Conservation (phyloP, 108 stramenopile species). For the Bacterosira constricta region DNA sequence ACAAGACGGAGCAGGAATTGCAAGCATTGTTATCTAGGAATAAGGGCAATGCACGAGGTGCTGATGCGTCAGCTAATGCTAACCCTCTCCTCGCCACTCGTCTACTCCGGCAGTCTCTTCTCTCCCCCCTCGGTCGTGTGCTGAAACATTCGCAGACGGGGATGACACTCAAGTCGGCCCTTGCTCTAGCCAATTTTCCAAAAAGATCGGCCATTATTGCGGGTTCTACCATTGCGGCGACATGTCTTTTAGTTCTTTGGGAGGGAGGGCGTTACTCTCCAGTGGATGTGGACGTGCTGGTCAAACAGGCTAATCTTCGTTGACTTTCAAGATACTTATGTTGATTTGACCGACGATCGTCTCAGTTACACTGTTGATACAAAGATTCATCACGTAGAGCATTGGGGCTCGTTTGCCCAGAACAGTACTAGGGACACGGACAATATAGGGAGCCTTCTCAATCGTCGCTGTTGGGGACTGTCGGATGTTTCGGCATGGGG, state of each 20-base stretch:
- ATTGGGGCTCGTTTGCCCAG: background rate
- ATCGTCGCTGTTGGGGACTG: no score
- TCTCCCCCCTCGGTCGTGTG: slow-evolving; percentile 23
- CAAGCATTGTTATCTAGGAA: no score
- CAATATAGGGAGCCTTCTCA: no score
- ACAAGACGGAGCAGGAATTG: no score
- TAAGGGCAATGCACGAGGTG: no score
- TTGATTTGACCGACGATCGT: slow-evolving; percentile 1
- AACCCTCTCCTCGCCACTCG: slow-evolving; percentile 22
- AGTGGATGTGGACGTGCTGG: slow-evolving; percentile 12
- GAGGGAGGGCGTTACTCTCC: slow-evolving; percentile 17
- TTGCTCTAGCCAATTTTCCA: slow-evolving; percentile 8
- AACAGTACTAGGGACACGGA: no score
- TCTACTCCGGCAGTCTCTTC: slow-evolving; percentile 12
- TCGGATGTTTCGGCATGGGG: no score
- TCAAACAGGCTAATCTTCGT: slow-evolving; percentile 21
- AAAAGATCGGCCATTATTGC: slow-evolving; percentile 32
- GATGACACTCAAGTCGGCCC: slow-evolving; percentile 4
- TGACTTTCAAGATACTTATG: slow-evolving; percentile 9
- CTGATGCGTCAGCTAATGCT: no score
- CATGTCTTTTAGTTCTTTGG: slow-evolving; percentile 17
- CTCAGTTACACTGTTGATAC: slow-evolving; percentile 15
- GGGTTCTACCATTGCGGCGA: slow-evolving; percentile 20
- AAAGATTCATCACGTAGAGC: slow-evolving; percentile 15
- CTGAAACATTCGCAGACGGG: slow-evolving; percentile 9